Base-by-base conservation (phyloP, 2,329 filamentous ascomycete genomes). In the Leptographium flavum region DNA sequence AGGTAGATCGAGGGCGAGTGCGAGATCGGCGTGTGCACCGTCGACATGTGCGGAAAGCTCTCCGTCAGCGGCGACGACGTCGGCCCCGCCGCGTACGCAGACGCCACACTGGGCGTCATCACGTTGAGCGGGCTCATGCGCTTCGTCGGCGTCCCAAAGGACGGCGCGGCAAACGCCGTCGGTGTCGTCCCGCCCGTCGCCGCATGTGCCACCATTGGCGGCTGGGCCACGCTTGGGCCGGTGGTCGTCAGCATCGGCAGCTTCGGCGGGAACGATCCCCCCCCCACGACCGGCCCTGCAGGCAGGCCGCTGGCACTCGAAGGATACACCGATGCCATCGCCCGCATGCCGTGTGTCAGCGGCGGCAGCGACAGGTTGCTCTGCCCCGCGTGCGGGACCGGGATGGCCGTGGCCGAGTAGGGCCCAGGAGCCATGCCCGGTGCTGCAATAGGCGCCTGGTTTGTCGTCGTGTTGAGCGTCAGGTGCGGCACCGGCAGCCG, bases 1-100 rank as follows among this genome's bases (percentile, higher is more conserved):
- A 95, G 70, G 62, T 93, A 93, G 56, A 86, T 77, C 11, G 84
- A 88, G 1, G 90, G 90, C 28, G 92, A 96, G 51, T 92, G 74
- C 28, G 84, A 81, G 38, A 78, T 76, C 6, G 82, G 80, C 9
- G 79, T 76, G 43, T 78, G 73, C 11, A 72, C 65, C 11, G 67
- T 50, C 47, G 50, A 42, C 31, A 49, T 49, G 38, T 70, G 66
- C 7, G 66, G 67, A 44, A 74, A 83, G 21, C 75, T 70, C 15
- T 79, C 75, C n/a, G 71, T 73, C n/a, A 82, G 60, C 1, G 78
- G 78, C 1, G 86, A 87, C 1, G 85, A 90, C 1, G 70, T 69
- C 10, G 67, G 69, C 1, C 84, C 90, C 0, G 71, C 69, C 8
- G 67, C 70, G 30, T 79, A 81, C 21, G 45, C 35, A 1, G 52